These are phyloP conservation scores for Fusarium albosuccineum DNA, from an alignment of 2,329 filamentous ascomycete species.

Conservation along the genomic window DNA sequence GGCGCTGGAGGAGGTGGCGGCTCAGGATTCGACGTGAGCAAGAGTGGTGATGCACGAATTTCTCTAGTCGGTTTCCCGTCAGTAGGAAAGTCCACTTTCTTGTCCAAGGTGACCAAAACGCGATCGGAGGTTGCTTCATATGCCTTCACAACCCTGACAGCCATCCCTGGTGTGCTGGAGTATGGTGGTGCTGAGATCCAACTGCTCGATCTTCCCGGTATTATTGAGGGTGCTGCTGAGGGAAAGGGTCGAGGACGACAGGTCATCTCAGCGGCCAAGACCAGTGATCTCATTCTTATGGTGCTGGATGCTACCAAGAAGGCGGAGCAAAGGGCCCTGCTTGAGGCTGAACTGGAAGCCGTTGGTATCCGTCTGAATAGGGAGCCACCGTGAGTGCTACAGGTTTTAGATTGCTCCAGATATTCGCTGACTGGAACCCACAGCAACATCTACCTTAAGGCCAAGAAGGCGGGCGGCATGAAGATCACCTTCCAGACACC, in stretches of 20 bases:
- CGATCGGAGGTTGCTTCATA: constrained; percentile 96
- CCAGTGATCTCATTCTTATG: constrained; percentile 97
- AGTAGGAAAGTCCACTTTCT: constrained; percentile 97
- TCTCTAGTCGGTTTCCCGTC: constrained; percentile 98
- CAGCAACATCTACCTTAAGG: constrained; percentile 97
- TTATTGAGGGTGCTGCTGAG: constrained; percentile 96
- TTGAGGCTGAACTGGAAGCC: constrained; percentile 93
- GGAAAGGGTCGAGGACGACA: constrained; percentile 96
- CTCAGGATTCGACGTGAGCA: constrained; percentile 92
- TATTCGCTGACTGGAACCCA: constrained; percentile 27
- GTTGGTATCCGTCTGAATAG: constrained; percentile 95
- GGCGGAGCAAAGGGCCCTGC: constrained; percentile 88
- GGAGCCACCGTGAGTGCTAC: constrained; percentile 79
- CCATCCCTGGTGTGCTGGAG: constrained; percentile 96
- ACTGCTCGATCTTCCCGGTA: constrained; percentile 95
- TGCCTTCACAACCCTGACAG: constrained; percentile 96
- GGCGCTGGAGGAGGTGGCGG: constrained; percentile 84
- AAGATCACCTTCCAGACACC: constrained; percentile 96
- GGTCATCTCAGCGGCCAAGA: constrained; percentile 98
- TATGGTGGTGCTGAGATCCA: constrained; percentile 99
- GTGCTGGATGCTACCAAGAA: constrained; percentile 96
- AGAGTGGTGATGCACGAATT: constrained; percentile 96
- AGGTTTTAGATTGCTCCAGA: not conserved
- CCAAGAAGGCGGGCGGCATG: constrained; percentile 96
- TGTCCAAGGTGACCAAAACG: constrained; percentile 99